Base-by-base conservation (phyloP, 2,329 filamentous ascomycete genomes). In the Aschersonia sp. region DNA sequence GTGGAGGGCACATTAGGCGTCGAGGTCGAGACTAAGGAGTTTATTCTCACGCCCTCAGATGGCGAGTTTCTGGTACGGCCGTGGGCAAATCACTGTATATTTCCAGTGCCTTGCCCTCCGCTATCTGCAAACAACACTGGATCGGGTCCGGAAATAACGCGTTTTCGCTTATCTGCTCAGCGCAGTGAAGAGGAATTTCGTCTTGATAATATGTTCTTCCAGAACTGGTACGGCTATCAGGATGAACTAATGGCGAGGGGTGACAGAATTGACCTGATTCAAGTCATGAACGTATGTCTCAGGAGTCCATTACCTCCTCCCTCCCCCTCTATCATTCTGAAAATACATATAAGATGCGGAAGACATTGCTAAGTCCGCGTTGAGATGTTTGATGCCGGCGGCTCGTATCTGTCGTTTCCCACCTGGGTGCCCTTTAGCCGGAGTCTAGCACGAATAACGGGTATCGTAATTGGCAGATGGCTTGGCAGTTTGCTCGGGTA, bases 301-400 rank as follows among this genome's bases (percentile, higher is more conserved):
- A 37, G 35, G 12, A 37, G 12, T 12, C 12, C 7, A 7, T 7
- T 12, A 37, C 7, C 35, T 37, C 12, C 35, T 37, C 35, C 7
- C 35, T 37, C 35, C 35, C 12, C 7, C 7, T 37, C 35, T 37
- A 12, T n/a, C n/a, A n/a, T n/a, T n/a, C n/a, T n/a, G n/a, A n/a
- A n/a, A n/a, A n/a, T n/a, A n/a, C n/a, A n/a, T n/a, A n/a, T n/a
- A n/a, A n/a, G n/a, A n/a, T n/a, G n/a, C n/a, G n/a, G n/a, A n/a
- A n/a, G n/a, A n/a, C n/a, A n/a, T n/a, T n/a, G n/a, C n/a, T n/a
- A n/a, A n/a, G n/a, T n/a, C n/a, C 35, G 35, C 35, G 35, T 37
- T 7, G 6, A 45, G 44, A 45, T 39, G 32, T 45, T 45, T 29
- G 44, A 45, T 22, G 44, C 44, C 32, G 44, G 44, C 14, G 44